phyloP scores from a whole-genome alignment of 805 yeast species.

The Cyberlindnera japonica region DNA sequence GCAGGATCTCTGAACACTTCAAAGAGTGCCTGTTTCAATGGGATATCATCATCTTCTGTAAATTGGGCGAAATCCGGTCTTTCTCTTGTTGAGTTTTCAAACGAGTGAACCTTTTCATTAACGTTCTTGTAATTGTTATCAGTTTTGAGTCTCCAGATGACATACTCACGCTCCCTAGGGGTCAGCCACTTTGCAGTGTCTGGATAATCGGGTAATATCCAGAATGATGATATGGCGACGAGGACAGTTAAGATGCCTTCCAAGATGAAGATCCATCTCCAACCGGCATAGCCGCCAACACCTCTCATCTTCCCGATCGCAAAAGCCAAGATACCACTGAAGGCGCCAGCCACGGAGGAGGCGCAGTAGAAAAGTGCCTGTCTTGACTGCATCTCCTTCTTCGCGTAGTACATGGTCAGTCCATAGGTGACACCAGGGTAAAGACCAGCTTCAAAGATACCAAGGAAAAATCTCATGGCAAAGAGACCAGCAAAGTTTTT shows the following conservation, averaged over 20 bases:
- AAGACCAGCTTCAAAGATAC: slow-evolving; percentile 18
- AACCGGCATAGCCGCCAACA: slow-evolving; percentile 14
- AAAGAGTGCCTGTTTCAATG: slow-evolving; percentile 11
- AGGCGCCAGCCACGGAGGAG: slow-evolving; percentile 22
- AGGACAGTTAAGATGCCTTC: slow-evolving; percentile 20
- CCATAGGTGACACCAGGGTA: slow-evolving; percentile 21
- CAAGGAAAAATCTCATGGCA: slow-evolving; percentile 14
- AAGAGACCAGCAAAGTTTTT: slow-evolving; percentile 15
- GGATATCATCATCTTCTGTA: slow-evolving; percentile 13
- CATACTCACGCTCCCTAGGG: slow-evolving; percentile 15
- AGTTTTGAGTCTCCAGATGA: slow-evolving; percentile 13
- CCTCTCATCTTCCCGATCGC: slow-evolving; percentile 24
- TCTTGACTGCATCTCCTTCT: slow-evolving; percentile 24
- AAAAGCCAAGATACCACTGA: slow-evolving; percentile 25
- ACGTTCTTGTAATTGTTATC: slow-evolving; percentile 11
- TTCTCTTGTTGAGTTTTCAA: slow-evolving; percentile 9
- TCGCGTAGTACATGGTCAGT: slow-evolving; percentile 25
- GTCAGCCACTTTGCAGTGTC: slow-evolving; percentile 19
- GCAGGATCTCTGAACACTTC: slow-evolving; percentile 14
- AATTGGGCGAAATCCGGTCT: slow-evolving; percentile 11
- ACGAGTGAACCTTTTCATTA: slow-evolving; percentile 4
- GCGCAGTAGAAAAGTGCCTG: slow-evolving; percentile 23
- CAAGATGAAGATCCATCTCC: slow-evolving; percentile 23
- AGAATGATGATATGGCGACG: slow-evolving; percentile 8
- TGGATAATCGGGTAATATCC: slow-evolving; percentile 21